Base-by-base conservation (phyloP, 2,329 filamentous ascomycete species). In the Alternaria sp. region DNA sequence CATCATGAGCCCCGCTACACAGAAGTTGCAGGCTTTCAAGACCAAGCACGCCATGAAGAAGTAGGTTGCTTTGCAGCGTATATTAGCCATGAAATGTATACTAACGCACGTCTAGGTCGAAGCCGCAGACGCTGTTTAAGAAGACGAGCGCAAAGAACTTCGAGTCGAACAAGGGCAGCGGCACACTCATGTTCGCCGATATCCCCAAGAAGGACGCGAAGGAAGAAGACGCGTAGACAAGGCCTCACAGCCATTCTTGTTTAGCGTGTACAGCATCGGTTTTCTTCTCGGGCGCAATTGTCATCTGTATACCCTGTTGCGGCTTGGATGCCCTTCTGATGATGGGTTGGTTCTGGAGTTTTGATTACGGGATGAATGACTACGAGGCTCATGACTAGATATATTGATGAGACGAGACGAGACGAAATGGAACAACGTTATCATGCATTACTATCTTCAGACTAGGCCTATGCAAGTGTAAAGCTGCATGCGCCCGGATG, bases 1-100 rank as follows among this genome's bases (percentile, higher is more conserved):
- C 81, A 94, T 96, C 84, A 92, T 94, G 89, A 94, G 91, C 73
- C 93, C 93, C 37, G 94, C 92, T 81, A 92, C 90, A 18, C 90
- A 92, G 80, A 96, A 96, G 86, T 87, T 96, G 73, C 91, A 87
- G 67, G 90, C 91, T 44, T 88, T 94, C 80, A 91, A 92, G 82
- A 92, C 88, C 82, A 94, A 93, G 84, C 90, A 93, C 75, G 89
- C 89, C 66, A 87, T 87, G 82, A 95, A 94, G 90, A 93, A 85
- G 78, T 82, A 71, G 61, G 78, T 25, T 7, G n/a, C 45, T 30
- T 20, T 43, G 5, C 10, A 21, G 43, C 30, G 28, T 4, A 45
- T 14, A 45, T 0, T 49, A 44, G 26, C 58, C 6, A 25, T 20
- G 9, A 15, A 23, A 23, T 11, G 15, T 14, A 8, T 5, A 25